Base-by-base conservation (phyloP, 805 yeast genomes). In the Candida bentonensis region DNA sequence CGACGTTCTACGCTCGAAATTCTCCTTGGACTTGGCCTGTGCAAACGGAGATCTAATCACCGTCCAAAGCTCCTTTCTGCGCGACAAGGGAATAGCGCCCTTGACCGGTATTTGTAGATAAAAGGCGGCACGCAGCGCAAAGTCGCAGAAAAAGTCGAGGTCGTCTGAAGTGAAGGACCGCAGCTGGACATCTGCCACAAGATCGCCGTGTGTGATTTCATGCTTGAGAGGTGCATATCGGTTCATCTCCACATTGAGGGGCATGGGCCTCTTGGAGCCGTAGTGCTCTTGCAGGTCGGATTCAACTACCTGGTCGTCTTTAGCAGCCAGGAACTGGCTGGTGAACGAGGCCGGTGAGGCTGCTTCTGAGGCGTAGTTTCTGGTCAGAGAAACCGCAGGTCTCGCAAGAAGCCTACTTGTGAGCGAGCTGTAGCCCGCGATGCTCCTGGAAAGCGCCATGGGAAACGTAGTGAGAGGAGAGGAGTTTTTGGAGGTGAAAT, bases 41-140 rank as follows among this genome's bases (percentile, higher is more conserved):
- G 83, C 95, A 61, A 92, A 92, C 1, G 96, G 96, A 2, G 95
- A 79, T 60, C 80, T 76, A 56, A 82, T 87, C 39, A 92, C 95
- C 0, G 98, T 92, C 85, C 95, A 89, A 53, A 87, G 74, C 62
- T 89, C 83, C 54, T 79, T 75, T 58, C 77, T 81, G 2, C 82
- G 78, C 50, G 77, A 81, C 50, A 75, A 61, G 42, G 79, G 83
- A 26, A 68, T 70, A 17, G 89, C 80, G 1, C 87, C 88, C 13
- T 78, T 73, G 26, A 82, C 77, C 15, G 97, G 96, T 52, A 92
- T 78, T 5, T 94, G 89, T 53, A 92, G 66, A 63, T 83, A 92
- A 60, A 74, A 92, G 0, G 95, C 97, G 0, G 87, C 86, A 63
- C 98, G 76, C 45, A 82, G 68, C 2, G 92, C 84, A 62, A 92